Percentiles rank a stretch among this genome's conserved stretches.
These are phyloP conservation scores for Fusarium sp. DNA, from an alignment of 2,329 filamentous ascomycete species.

Conservation along the genomic window DNA sequence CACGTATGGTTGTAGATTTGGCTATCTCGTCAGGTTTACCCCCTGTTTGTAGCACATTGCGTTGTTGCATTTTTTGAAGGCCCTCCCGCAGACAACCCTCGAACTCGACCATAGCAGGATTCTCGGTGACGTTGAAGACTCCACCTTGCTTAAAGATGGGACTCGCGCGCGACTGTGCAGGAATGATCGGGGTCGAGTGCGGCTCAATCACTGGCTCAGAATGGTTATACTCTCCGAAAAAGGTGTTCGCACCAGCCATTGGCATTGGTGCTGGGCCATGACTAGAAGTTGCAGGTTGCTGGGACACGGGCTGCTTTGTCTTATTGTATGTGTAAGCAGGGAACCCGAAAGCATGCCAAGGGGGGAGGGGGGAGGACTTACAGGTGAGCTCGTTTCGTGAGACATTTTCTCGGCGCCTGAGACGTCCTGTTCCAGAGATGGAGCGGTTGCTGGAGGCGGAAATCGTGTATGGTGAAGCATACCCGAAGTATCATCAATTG, in stretches of 20 bases:
- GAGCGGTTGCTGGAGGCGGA: background rate
- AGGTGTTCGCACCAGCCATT: slow-evolving; percentile 51
- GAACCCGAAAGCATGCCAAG: background rate
- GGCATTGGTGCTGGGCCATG: slow-evolving; percentile 45
- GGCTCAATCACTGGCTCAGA: background rate
- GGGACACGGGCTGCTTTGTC: background rate
- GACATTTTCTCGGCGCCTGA: background rate
- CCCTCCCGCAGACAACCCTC: slow-evolving; percentile 21
- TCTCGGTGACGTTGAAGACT: slow-evolving; percentile 41
- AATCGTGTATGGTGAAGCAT: background rate
- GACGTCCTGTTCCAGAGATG: background rate
- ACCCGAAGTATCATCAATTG: slow-evolving; percentile 29
- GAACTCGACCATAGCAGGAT: slow-evolving; percentile 43
- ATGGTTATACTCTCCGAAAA: slow-evolving; percentile 43
- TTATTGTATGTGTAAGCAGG: slow-evolving; percentile 8
- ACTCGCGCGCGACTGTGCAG: background rate
- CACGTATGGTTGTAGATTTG: slow-evolving; percentile 36
- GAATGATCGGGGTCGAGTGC: background rate
- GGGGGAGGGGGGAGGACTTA: background rate
- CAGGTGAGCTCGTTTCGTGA: background rate
- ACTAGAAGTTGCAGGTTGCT: background rate
- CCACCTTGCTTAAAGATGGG: slow-evolving; percentile 20
- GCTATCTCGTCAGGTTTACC: slow-evolving; percentile 14
- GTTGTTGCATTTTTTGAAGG: slow-evolving; percentile 25
- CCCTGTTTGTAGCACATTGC: background rate